Base-by-base conservation (phyloP, 768 basidiomycete species). In the Russula sp. region DNA sequence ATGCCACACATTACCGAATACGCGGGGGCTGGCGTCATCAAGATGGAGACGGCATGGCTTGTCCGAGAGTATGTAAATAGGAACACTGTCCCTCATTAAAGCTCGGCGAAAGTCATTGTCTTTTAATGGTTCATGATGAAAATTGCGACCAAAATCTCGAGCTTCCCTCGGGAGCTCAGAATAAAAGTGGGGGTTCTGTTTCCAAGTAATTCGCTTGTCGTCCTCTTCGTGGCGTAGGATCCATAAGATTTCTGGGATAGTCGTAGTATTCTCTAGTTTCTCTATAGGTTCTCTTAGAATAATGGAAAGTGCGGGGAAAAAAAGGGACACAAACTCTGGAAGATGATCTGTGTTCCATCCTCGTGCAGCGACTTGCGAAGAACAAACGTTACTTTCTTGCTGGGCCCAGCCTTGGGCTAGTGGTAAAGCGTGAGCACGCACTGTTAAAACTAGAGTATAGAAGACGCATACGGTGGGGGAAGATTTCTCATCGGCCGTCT, bases 1-100 rank as follows among this genome's bases (percentile, higher is more conserved):
- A 35, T 50, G 49, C 61, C 61, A 62, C 44, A 62, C 2, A 20
- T 37, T 39, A 39, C 27, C 61, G 22, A 40, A 58, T 22, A 27
- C 10, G 5, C 48, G 47, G 22, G 34, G 48, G 22, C 16, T 16
- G 35, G 47, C 7, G 4, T 8, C 47, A 6, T 58, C 35, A 11
- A 58, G 47, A 27, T 48, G 50, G 10, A 58, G 22, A 13, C 35
- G 47, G 22, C 34, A 49, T 20, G 35, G 35, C 39, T 50, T 48
- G 48, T 58, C 48, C 10, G 31, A 0, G n/a, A 58, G 47, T 39
- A 58, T 13, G 34, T 48, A 58, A 27, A 58, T 35, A 14, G 45
- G 45, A 10, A 9, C 11, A 39, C 8, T 40, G 10, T 40, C 39
- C 4, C 4, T 40, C 13, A 14, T 4, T 40, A 11, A 11, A 11